Base-by-base conservation (phyloP, 345 rosid genomes). In the Pugionium cornutum region DNA sequence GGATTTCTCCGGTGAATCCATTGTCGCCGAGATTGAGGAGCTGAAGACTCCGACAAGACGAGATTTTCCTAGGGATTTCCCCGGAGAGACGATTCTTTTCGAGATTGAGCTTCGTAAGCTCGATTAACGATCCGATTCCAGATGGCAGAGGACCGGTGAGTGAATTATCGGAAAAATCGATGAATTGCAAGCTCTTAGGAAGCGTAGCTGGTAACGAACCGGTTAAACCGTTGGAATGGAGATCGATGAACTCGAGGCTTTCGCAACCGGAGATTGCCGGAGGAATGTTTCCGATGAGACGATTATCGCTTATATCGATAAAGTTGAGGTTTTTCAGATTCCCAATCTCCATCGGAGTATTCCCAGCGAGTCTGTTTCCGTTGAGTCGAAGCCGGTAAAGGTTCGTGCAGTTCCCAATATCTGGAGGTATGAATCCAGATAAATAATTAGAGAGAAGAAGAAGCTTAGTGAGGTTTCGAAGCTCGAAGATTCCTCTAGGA, bases 401-500 rank as follows among this genome's bases (percentile, higher is more conserved):
- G 62, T 69, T 80, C 44, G 86, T 80, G 68, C 97, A 88, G 79
- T 88, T 88, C 0, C 97, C 98, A 69, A 92, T 80, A 68, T 88
- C 96, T 1, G 89, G 86, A 0, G 96, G 91, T 63, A 89, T 75
- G 30, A 77, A 83, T 27, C 97, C 97, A 0, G 98, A 88, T 27
- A 92, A 79, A 61, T 79, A 80, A 50, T 92, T 89, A 45, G 89
- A 83, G 50, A 92, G 84, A 28, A 92, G 78, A 52, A 92, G 83
- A 63, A 92, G 68, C 83, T 89, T 83, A 43, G 97, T 89, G 66
- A 92, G 89, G 69, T 92, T 92, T 64, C 74, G 79, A 73, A 89
- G 43, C 56, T 76, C 71, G 11, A 89, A 92, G 59, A 92, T 72
- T 58, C 78, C 79, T 26, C 66, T 74, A 0, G 98, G 96, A 5